These are phyloP conservation scores for Pneumocystis sp. DNA, from an alignment of 1,139 yeast species.

Conservation along the genomic window DNA sequence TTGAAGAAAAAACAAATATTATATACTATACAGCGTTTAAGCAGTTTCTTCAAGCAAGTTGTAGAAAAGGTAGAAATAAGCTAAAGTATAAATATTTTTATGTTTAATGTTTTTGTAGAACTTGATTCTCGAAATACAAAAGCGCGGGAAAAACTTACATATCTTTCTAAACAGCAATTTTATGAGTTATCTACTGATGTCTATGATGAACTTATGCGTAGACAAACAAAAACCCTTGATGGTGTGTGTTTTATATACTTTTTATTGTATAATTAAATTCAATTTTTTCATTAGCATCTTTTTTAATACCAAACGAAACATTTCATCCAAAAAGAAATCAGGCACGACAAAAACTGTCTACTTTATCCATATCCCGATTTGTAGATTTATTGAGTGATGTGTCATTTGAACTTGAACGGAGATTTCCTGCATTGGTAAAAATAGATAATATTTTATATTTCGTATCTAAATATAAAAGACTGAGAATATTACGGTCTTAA, in stretches of 20 bases:
- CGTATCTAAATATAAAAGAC: not conserved
- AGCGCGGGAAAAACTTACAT: constrained; percentile 72
- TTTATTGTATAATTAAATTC: not conserved
- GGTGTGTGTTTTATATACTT: not conserved
- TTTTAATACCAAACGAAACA: constrained; percentile 39
- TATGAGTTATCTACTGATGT: constrained; percentile 84
- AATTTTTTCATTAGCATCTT: constrained; percentile 31
- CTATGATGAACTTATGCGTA: constrained; percentile 71
- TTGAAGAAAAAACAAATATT: not conserved
- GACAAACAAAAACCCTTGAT: constrained; percentile 24
- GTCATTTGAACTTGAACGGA: constrained; percentile 67
- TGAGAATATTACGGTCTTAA: not conserved
- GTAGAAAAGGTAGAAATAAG: constrained; percentile 1
- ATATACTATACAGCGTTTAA: constrained; percentile 1
- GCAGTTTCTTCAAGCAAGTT: not conserved
- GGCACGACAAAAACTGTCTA: constrained; percentile 83
- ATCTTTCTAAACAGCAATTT: constrained; percentile 71
- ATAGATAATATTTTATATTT: not conserved
- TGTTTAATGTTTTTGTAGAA: not conserved
- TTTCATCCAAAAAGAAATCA: constrained; percentile 92
- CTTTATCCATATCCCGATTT: constrained; percentile 67
- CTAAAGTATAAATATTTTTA: not conserved
- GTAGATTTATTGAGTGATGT: constrained; percentile 86
- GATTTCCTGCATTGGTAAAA: constrained; percentile 36
- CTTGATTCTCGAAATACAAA: constrained; percentile 24